Conservation (phyloP, 768 basidiomycete genomes). For the Hypholoma sublateritium region DNA sequence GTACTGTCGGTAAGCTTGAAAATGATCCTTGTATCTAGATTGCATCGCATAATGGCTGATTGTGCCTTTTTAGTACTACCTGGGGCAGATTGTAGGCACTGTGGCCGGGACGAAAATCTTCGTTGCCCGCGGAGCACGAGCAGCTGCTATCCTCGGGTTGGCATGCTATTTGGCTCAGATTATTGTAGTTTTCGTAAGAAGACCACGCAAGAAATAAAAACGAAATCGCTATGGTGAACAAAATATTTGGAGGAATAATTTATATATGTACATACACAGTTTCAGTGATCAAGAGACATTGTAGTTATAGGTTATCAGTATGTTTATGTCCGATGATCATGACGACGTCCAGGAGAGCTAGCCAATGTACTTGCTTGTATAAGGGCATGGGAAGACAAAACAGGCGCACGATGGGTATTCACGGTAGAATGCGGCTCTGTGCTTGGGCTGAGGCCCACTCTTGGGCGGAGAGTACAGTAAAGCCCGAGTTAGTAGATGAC, state of each 20-base stretch:
- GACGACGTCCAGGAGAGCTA: too few relatives aligned
- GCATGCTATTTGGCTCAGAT: conserved; percentile 53
- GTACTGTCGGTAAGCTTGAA: conserved; percentile 50
- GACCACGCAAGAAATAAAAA: conserved; percentile 44
- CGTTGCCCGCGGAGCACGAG: conserved; percentile 60
- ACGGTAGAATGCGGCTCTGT: too few relatives aligned
- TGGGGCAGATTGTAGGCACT: conserved; percentile 75
- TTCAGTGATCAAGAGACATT: background rate
- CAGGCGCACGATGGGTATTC: too few relatives aligned
- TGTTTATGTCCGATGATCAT: too few relatives aligned
- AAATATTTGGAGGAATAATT: background rate
- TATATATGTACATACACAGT: background rate
- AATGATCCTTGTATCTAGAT: background rate
- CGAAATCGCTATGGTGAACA: background rate
- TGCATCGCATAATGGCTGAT: background rate
- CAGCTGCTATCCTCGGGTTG: conserved; percentile 53
- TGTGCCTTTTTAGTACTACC: conserved; percentile 39
- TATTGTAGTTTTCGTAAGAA: conserved; percentile 51
- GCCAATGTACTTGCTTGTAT: too few relatives aligned
- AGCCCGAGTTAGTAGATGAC: too few relatives aligned
- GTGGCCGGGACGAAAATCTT: conserved; percentile 64
- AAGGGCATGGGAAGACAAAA: too few relatives aligned
- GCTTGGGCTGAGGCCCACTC: too few relatives aligned
- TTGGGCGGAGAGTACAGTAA: too few relatives aligned
- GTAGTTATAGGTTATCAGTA: background rate